Conservation (phyloP, 768 basidiomycete species). For the Gloeophyllum trabeum region DNA sequence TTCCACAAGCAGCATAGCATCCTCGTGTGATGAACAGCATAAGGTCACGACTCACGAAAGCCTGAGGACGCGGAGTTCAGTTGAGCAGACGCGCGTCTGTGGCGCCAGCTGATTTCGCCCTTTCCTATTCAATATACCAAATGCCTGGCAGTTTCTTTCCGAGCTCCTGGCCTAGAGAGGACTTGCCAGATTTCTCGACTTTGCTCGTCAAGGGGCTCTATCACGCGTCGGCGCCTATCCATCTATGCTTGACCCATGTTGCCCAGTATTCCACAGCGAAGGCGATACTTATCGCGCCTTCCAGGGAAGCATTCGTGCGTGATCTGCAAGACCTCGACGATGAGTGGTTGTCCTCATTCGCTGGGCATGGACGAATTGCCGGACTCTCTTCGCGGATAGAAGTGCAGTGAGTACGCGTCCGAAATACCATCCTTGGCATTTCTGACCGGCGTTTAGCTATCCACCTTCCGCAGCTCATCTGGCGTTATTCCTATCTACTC, state of each 20-base stretch:
- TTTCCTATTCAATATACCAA: too few species aligned
- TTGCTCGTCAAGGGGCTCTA: constrained; percentile 56
- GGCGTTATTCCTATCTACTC: constrained; percentile 35
- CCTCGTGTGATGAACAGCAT: too few species aligned
- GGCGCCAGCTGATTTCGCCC: too few species aligned
- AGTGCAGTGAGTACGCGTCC: constrained; percentile 39
- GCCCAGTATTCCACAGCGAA: constrained; percentile 20
- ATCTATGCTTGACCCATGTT: constrained; percentile 45
- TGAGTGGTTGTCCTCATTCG: constrained; percentile 20
- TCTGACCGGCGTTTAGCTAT: constrained; percentile 40
- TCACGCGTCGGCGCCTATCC: constrained; percentile 59
- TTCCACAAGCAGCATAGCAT: too few species aligned
- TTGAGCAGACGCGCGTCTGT: too few species aligned
- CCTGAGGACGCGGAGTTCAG: too few species aligned
- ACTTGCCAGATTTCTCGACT: constrained; percentile 46
- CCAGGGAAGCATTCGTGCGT: constrained; percentile 28
- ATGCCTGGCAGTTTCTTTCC: too few species aligned
- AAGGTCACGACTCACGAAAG: too few species aligned
- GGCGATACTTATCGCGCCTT: constrained; percentile 42
- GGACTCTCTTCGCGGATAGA: constrained; percentile 16
- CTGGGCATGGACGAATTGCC: constrained; percentile 17
- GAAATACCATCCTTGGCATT: constrained; percentile 1
- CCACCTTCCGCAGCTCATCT: constrained; percentile 51
- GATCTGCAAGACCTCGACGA: constrained; percentile 40
- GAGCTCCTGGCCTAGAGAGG: too few species aligned